Evolutionary conservation across 345 rosid species (phyloP).

Genomic region (Gossypium ekmanianum): DNA sequence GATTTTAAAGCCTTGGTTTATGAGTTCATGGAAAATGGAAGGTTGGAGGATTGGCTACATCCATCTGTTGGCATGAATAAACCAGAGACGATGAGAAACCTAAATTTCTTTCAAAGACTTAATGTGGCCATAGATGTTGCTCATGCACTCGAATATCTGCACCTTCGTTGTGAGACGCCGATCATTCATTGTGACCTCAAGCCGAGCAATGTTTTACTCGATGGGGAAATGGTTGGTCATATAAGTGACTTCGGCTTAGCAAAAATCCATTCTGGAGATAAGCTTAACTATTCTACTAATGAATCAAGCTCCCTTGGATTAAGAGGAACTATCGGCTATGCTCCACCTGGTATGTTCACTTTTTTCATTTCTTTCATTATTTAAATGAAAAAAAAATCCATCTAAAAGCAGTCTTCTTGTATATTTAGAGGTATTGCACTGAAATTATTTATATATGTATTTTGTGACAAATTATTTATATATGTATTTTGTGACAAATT

Average conservation of each 20-base stretch:
- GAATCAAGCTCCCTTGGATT: constrained; percentile 15
- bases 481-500: too few relatives aligned
- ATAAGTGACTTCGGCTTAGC: neutral
- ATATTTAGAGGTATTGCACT: neutral
- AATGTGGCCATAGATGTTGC: constrained; percentile 9
- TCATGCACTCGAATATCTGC: constrained; percentile 21
- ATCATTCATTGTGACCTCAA: constrained; percentile 28
- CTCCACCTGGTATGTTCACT: constrained; percentile 26
- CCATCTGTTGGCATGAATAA: neutral
- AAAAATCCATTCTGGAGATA: too few relatives aligned
- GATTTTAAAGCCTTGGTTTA: constrained; percentile 12
- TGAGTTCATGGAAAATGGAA: constrained; percentile 17
- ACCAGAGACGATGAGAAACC: too few relatives aligned
- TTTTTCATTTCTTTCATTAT: neutral
- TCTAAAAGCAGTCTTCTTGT: too few relatives aligned
- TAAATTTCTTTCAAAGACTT: neutral
- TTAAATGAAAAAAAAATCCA: too few relatives aligned
- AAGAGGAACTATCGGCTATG: constrained; percentile 24
- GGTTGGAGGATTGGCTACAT: constrained; percentile 20
- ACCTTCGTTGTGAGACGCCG: constrained; percentile 6
- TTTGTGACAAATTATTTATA: too few relatives aligned
- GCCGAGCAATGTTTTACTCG: constrained; percentile 13
- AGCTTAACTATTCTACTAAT: neutral
- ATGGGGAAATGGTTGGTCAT: constrained; percentile 1
- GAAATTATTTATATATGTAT: too few relatives aligned